phyloP scores from a whole-genome alignment of 768 basidiomycete genomes.

The Phlebiopsis gigantea region DNA sequence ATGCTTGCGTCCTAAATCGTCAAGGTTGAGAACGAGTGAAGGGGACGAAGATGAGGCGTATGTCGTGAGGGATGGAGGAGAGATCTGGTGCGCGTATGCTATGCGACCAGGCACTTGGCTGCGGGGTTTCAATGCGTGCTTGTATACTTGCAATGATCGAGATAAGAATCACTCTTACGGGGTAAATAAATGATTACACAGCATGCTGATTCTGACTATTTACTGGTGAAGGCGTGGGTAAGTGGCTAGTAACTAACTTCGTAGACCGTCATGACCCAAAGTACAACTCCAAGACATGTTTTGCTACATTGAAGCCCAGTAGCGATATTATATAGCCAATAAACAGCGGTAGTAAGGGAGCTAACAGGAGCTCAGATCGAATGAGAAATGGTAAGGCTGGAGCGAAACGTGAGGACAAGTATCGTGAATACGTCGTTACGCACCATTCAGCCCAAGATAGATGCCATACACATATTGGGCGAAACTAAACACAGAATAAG shows the following conservation, averaged over 20 bases:
- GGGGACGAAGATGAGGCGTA: constrained; percentile 12
- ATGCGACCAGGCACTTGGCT: constrained; percentile 4
- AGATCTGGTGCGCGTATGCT: constrained; percentile 3
- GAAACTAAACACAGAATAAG: constrained; percentile 42
- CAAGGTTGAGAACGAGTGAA: constrained; percentile 9
- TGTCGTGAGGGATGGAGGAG: constrained; percentile 9
- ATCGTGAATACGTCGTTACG: constrained; percentile 3
- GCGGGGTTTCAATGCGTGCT: constrained; percentile 10
- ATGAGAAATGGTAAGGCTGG: constrained; percentile 91
- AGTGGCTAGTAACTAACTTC: background rate
- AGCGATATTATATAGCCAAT: constrained; percentile 81
- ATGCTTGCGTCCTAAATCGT: constrained; percentile 14
- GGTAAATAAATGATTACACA: background rate
- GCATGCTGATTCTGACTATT: background rate
- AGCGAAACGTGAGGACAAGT: constrained; percentile 12
- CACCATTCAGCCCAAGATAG: constrained; percentile 83
- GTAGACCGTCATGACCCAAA: constrained; percentile 46
- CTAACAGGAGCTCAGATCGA: constrained; percentile 84
- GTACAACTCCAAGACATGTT: constrained; percentile 73
- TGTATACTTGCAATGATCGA: background rate
- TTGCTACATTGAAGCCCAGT: constrained; percentile 87
- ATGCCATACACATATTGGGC: constrained; percentile 90
- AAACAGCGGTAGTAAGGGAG: constrained; percentile 84
- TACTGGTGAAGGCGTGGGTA: background rate
- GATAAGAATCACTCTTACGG: background rate